Evolutionary conservation across 768 basidiomycete genomes (phyloP), one percentile per base, ranked within the genome.

Genomic region (Psilocybe cubensis): DNA sequence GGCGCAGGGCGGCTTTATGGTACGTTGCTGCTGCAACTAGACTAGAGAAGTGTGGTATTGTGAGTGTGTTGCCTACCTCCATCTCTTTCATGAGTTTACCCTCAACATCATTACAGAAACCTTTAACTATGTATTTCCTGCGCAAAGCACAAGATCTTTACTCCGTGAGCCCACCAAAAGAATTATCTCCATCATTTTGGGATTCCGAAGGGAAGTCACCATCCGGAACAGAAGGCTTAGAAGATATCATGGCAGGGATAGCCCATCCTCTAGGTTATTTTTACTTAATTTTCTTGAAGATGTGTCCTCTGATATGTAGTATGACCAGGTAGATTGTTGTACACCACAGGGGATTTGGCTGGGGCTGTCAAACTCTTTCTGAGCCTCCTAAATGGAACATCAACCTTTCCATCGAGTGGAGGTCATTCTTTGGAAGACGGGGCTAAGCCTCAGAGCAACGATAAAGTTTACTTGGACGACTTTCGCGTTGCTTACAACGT

Each of bases 401-500:
- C 63, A 17, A 40, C 44, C 20, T 60, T 60, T 52, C 54, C 42
- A 63, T 46, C 61, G 21, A 56, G 35, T 27, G 50, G 51, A 25
- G 54, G 38, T 18, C 54, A 45, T 20, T 29, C 57, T 12, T 40
- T 58, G 11, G 55, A 40, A 1, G 68, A 68, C 48, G 63, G 55
- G 14, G 31, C 56, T 2, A 75, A 78, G 47, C 65, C 59, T 31
- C 63, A 66, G 3, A 71, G 72, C 42, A 79, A 83, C 44, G 90
- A 89, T 55, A 88, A 86, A 57, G 77, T 92, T 5, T 89, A 84
- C 57, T 68, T 98, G 31, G 92, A 96, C 56, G 96, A 99, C 73
- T 92, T 98, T 66, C 82, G 84, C 21, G 84, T 94, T 12, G 93
- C 97, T 4, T 90, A 91, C 64, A 82, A 86, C 67, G 95, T 96